Evolutionary conservation across 495 filamentous ascomycete genomes (phyloP).

Genomic region (Talaromyces nanjingensis): DNA sequence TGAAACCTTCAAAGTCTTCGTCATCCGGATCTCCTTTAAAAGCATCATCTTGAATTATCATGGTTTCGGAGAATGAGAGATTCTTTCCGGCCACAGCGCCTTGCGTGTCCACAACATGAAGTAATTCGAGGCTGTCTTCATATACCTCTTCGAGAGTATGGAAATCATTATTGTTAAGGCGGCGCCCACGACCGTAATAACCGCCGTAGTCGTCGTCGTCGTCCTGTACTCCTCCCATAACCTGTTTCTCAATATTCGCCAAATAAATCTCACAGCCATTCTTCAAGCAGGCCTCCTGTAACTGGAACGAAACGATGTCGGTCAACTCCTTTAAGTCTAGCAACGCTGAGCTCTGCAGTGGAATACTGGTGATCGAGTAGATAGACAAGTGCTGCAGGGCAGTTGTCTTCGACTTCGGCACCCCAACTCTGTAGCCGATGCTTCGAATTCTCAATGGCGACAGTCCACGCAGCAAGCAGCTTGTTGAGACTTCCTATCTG

Average conservation of each 20-base stretch:
- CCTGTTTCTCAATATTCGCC: slow-evolving; percentile 24
- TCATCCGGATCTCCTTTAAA: slow-evolving; percentile 27
- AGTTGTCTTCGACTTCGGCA: background rate
- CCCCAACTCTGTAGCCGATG: background rate
- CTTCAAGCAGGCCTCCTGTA: slow-evolving; percentile 26
- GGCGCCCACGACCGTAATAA: background rate
- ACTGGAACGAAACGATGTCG: slow-evolving; percentile 14
- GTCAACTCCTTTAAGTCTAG: slow-evolving; percentile 36
- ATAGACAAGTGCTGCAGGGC: slow-evolving; percentile 22
- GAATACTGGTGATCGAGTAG: slow-evolving; percentile 43
- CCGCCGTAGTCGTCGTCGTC: background rate
- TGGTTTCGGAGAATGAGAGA: slow-evolving; percentile 16
- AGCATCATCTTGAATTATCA: slow-evolving; percentile 23
- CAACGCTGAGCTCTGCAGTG: slow-evolving; percentile 27
- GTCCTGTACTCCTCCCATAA: slow-evolving; percentile 11
- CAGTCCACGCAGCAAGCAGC: slow-evolving; percentile 19
- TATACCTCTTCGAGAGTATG: background rate
- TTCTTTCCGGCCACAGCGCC: slow-evolving; percentile 1
- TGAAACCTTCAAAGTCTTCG: slow-evolving; percentile 29
- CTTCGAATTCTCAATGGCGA: background rate
- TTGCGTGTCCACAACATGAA: slow-evolving; percentile 3
- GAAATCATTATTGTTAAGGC: background rate
- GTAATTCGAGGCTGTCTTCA: background rate
- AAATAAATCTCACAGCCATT: slow-evolving; percentile 28
- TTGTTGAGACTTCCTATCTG: slow-evolving; percentile 11